phyloP scores from a whole-genome alignment of 352 stramenopile genomes.

The Phytophthora palmivora region DNA sequence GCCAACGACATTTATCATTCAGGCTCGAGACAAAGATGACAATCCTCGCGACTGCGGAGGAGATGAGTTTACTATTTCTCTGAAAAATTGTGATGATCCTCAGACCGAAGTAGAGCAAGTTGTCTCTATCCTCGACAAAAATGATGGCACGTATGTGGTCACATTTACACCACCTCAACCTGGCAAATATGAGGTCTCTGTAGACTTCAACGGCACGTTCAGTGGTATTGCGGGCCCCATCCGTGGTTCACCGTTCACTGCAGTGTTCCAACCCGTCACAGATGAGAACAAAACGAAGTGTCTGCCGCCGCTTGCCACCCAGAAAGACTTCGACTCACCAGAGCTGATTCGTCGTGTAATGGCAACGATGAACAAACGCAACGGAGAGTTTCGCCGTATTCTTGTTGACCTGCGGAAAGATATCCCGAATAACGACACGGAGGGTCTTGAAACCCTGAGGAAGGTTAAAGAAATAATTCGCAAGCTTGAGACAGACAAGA shows the following conservation, averaged over 20 bases:
- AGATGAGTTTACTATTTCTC: conserved; percentile 92
- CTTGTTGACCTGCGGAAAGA: conserved; percentile 86
- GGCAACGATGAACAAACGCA: conserved; percentile 86
- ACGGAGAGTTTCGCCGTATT: conserved; percentile 81
- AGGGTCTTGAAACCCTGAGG: conserved; percentile 80
- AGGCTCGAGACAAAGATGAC: conserved; percentile 91
- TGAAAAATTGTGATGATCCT: conserved; percentile 57
- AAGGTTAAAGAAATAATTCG: conserved; percentile 89
- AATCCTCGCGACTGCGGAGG: conserved; percentile 93
- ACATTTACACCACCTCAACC: conserved; percentile 83
- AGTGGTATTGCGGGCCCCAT: conserved; percentile 92
- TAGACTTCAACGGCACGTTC: conserved; percentile 95
- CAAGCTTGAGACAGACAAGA: conserved; percentile 78
- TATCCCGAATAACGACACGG: conserved; percentile 78
- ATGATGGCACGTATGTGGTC: conserved; percentile 95
- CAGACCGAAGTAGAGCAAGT: conserved; percentile 51
- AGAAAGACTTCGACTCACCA: conserved; percentile 80
- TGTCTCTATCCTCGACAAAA: conserved; percentile 82
- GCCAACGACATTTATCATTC: conserved; percentile 92
- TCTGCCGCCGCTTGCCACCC: conserved; percentile 64
- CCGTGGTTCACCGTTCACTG: conserved; percentile 92
- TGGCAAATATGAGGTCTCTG: conserved; percentile 88
- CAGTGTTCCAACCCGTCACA: conserved; percentile 43
- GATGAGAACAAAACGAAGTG: conserved; percentile 83
- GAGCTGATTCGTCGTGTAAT: conserved; percentile 80